Evolutionary conservation across 2,329 filamentous ascomycete genomes (phyloP).

Genomic region (Aspergillus intermedius): DNA sequence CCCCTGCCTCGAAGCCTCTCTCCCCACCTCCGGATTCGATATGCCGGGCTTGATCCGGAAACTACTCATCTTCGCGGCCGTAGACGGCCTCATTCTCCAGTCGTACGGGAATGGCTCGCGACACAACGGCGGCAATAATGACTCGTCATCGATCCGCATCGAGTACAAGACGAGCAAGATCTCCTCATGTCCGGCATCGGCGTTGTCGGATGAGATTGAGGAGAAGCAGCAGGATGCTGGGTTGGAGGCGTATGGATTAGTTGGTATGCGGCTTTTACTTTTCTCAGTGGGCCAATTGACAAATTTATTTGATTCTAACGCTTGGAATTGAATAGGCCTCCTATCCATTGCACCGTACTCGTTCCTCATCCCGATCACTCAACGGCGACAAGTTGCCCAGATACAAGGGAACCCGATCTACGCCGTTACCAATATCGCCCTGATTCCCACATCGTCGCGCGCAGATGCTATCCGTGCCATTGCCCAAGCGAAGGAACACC

Average conservation of each 20-base stretch:
- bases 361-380: constrained; percentile 81
- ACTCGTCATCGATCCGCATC: constrained; percentile 55
- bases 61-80: constrained; percentile 69
- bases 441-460: constrained; percentile 80
- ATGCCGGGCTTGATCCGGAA: constrained; percentile 79
- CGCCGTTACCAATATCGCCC: constrained; percentile 76
- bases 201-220: constrained; percentile 14
- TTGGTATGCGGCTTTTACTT: constrained; percentile 43
- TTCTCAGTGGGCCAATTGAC: neutral
- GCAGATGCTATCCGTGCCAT: constrained; percentile 68
- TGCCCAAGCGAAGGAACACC: constrained; percentile 49
- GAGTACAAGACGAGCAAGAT: constrained; percentile 59
- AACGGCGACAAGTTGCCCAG: constrained; percentile 80
- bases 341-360: constrained; percentile 73
- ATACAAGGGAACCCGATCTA: constrained; percentile 78
- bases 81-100: constrained; percentile 77
- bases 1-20: neutral
- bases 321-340: constrained; percentile 53
- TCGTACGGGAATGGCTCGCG: constrained; percentile 50
- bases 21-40: constrained; percentile 6
- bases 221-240: constrained; percentile 27
- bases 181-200: constrained; percentile 36
- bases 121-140: constrained; percentile 46
- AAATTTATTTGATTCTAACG: neutral
- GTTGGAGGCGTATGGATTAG: constrained; percentile 48